Evolutionary conservation across 345 rosid species (phyloP), one percentile per base, ranked within the genome.

Genomic region (Syzygium aqueum): DNA sequence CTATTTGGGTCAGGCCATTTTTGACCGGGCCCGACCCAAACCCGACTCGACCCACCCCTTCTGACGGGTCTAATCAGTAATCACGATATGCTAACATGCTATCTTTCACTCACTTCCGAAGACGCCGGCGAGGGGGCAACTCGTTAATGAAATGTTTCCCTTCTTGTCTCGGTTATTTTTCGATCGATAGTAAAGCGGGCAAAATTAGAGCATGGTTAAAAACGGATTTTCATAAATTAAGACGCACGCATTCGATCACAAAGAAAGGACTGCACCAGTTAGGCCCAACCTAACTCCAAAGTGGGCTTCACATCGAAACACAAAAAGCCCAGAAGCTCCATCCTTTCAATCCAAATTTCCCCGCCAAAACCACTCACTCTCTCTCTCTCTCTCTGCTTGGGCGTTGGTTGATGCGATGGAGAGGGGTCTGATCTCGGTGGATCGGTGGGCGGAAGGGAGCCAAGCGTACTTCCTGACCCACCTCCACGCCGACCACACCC

Each of bases 381-480:
- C 59, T 21, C 57, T 54, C 5, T 9, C 57, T 54, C 25, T 54
- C n/a, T 25, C 28, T 57, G 49, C 14, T 19, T 40, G 49, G 22
- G 80, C 49, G 80, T 0, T 0, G 4, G 46, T 11, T 5, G 80
- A 5, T 19, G 80, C 80, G 27, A 96, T 96, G 97, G 98, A 95
- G 91, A 90, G 89, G 67, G 96, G 96, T 25, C 87, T 96, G 86
- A 91, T 96, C 86, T 95, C 97, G 80, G 96, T 95, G 86, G 97
- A 96, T 80, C 93, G 93, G 85, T 96, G 96, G 96, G 87, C 88
- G 33, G 93, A 85, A 8, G 94, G 94, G 14, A 95, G 98, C 90
- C 95, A 94, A 54, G 94, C 91, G 3, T 95, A 96, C 92, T 95
- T 95, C 92, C 87, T 95, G 85, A 95, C 96, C 19, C 97, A 95